Conservation (phyloP, 1,284 basidiomycete species). For the Tetrapyrgos nigripes region DNA sequence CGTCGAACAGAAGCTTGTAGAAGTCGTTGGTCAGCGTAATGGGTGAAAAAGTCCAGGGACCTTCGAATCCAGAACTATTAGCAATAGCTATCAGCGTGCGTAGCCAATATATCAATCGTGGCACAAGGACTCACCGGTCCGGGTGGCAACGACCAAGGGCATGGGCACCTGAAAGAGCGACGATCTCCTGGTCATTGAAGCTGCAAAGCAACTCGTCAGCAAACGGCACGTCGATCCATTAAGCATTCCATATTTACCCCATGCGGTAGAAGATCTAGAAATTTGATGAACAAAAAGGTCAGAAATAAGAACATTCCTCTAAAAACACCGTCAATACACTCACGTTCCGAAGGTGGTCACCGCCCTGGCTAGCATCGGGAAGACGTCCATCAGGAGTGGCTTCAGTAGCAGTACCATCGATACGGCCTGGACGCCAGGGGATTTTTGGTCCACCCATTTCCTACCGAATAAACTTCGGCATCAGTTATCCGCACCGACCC, state of each 20-base stretch:
- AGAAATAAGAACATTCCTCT: slow-evolving; percentile 1
- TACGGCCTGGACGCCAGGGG: slow-evolving; percentile 89
- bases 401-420: slow-evolving; percentile 80
- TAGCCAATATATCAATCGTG: not conserved
- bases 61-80: slow-evolving; percentile 84
- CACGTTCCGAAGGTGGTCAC: slow-evolving; percentile 84
- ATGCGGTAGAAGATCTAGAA: slow-evolving; percentile 88
- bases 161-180: slow-evolving; percentile 94
- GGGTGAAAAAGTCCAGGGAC: slow-evolving; percentile 91
- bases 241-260: slow-evolving; percentile 54
- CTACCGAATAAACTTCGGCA: slow-evolving; percentile 29
- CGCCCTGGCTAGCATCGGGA: slow-evolving; percentile 87
- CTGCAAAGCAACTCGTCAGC: slow-evolving; percentile 24
- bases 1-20: slow-evolving; percentile 87
- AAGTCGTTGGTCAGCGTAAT: slow-evolving; percentile 91
- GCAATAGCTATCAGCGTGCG: not conserved
- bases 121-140: slow-evolving; percentile 55
- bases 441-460: slow-evolving; percentile 86
- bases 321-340: slow-evolving; percentile 29
- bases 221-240: slow-evolving; percentile 24
- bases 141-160: slow-evolving; percentile 94
- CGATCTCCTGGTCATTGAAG: slow-evolving; percentile 97
- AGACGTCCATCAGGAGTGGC: slow-evolving; percentile 94
- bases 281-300: too few species aligned
- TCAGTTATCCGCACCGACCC: not conserved